A percentile compares a stretch with the other conserved stretches of the same genome.
Evolutionary conservation across 73 alveolate species (phyloP).

Genomic region (Uronychia binucleata): DNA sequence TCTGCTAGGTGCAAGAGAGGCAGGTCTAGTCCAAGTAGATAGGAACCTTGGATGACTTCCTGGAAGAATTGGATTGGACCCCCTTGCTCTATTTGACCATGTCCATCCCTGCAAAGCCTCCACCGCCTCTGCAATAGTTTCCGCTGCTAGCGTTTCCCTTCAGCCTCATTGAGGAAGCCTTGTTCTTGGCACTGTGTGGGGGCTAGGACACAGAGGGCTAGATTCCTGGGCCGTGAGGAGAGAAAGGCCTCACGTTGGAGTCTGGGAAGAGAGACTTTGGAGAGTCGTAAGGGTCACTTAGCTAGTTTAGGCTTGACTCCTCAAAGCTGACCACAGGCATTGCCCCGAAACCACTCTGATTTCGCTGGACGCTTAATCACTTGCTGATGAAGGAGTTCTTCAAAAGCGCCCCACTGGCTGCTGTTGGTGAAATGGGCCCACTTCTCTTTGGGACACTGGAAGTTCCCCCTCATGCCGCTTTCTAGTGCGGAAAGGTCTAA

Average conservation of each 20-base stretch:
- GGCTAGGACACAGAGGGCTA: neutral
- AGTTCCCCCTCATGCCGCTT: neutral
- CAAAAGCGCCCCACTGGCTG: neutral
- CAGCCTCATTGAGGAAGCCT: too few species aligned
- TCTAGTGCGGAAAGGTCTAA: neutral
- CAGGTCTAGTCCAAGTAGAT: conserved; percentile 54
- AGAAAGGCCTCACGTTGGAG: neutral
- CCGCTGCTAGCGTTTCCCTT: neutral
- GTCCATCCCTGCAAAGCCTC: too few species aligned
- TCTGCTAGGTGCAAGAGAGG: conserved; percentile 62
- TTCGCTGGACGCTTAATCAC: neutral
- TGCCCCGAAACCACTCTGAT: neutral
- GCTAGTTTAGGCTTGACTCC: neutral
- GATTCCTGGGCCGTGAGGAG: neutral
- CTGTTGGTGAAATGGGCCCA: neutral
- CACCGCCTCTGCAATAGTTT: neutral
- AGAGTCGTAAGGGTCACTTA: too few species aligned
- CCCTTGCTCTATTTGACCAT: neutral
- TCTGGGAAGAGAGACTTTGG: too few species aligned
- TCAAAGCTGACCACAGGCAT: neutral
- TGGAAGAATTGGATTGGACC: neutral
- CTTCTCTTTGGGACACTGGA: neutral
- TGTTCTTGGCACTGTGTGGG: neutral
- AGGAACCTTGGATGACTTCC: neutral
- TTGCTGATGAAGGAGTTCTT: neutral